phyloP scores from a whole-genome alignment of 164 flowering plant species.

The Malania oleifera region DNA sequence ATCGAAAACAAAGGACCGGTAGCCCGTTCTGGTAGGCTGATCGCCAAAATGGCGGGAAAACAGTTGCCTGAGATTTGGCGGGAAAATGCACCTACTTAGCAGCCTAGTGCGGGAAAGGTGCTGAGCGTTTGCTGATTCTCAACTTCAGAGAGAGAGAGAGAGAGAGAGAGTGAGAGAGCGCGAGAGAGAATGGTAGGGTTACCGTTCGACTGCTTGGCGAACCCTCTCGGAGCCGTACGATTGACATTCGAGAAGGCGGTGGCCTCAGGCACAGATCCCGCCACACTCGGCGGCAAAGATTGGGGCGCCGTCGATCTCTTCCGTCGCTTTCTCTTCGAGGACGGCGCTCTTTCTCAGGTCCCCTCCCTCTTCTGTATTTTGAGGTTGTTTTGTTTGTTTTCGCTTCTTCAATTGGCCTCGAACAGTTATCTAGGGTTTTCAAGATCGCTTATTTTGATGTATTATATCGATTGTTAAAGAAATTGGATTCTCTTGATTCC shows the following conservation, averaged over 20 bases:
- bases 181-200: slow-evolving; percentile 63
- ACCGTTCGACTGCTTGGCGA: slow-evolving; percentile 66
- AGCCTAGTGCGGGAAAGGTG: slow-evolving; percentile 1
- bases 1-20: too few species aligned
- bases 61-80: slow-evolving; percentile 21
- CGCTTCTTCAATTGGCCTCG: not conserved
- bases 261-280: slow-evolving; percentile 47
- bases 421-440: slow-evolving; percentile 1
- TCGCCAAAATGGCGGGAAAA: slow-evolving; percentile 9
- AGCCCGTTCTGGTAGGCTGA: too few species aligned
- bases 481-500: not conserved
- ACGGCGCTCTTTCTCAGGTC: slow-evolving; percentile 57
- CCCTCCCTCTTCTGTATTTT: not conserved
- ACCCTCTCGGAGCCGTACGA: slow-evolving; percentile 94
- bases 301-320: slow-evolving; percentile 80
- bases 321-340: slow-evolving; percentile 53
- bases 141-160: not conserved
- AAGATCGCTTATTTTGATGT: not conserved
- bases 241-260: slow-evolving; percentile 67
- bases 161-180: slow-evolving; percentile 22
- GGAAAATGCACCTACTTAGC: slow-evolving; percentile 13
- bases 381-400: not conserved
- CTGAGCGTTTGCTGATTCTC: not conserved
- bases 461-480: not conserved
- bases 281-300: slow-evolving; percentile 50